phyloP scores from a whole-genome alignment of 2,329 filamentous ascomycete species.

The Mycosphaerella arachidis region DNA sequence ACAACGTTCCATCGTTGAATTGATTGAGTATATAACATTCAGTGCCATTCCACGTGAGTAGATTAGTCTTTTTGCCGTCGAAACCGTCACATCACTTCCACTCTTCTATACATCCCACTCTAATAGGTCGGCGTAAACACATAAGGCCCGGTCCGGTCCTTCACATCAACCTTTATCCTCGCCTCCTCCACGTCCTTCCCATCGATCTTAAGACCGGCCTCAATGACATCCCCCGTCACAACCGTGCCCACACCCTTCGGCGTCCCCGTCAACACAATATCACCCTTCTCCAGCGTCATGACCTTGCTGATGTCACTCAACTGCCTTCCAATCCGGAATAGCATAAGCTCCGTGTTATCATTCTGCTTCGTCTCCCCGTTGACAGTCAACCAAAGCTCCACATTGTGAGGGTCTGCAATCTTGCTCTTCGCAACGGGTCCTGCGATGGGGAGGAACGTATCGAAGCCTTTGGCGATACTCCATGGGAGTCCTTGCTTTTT shows the following conservation, averaged over 20 bases:
- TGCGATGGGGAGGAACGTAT: conserved; percentile 90
- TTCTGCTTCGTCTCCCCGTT: conserved; percentile 74
- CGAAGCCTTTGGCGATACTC: conserved; percentile 95
- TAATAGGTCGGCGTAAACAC: conserved; percentile 57
- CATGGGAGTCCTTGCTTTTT: conserved; percentile 96
- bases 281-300: conserved; percentile 88
- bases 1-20: too few relatives aligned
- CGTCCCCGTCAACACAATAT: conserved; percentile 93
- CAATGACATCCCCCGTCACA: conserved; percentile 79
- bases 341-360: conserved; percentile 89
- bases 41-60: neutral
- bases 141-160: conserved; percentile 73
- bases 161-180: conserved; percentile 75
- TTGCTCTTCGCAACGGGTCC: conserved; percentile 71
- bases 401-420: conserved; percentile 82
- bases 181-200: conserved; percentile 83
- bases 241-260: conserved; percentile 92
- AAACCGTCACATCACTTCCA: neutral
- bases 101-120: neutral
- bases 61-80: neutral
- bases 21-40: too few relatives aligned
- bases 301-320: conserved; percentile 89
- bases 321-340: conserved; percentile 83
- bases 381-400: conserved; percentile 79
- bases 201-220: conserved; percentile 70